phyloP scores from a whole-genome alignment of 805 yeast species.

The Starmerella sp. region DNA sequence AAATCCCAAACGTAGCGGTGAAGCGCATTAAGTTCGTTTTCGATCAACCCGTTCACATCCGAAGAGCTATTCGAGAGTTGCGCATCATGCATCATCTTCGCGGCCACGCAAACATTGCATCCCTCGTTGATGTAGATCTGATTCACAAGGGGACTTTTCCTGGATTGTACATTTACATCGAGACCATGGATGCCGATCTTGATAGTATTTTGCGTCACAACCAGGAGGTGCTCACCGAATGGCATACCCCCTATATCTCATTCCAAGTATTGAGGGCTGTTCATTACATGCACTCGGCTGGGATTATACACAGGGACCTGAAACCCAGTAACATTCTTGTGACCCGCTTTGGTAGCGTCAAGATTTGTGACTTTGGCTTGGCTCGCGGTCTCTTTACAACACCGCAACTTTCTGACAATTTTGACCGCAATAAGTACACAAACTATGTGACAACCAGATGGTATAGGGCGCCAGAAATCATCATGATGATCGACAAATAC shows the following conservation, averaged over 20 bases:
- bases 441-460: slow-evolving; percentile 84
- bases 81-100: slow-evolving; percentile 68
- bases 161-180: slow-evolving; percentile 84
- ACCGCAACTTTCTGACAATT: slow-evolving; percentile 16
- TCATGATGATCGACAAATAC: slow-evolving; percentile 33
- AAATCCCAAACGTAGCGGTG: slow-evolving; percentile 39
- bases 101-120: slow-evolving; percentile 77
- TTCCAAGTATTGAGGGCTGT: slow-evolving; percentile 81
- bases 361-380: slow-evolving; percentile 88
- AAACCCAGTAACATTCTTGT: slow-evolving; percentile 86
- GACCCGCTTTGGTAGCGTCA: slow-evolving; percentile 58
- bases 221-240: slow-evolving; percentile 70
- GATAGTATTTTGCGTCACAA: slow-evolving; percentile 49
- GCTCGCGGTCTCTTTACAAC: slow-evolving; percentile 56
- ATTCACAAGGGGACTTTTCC: slow-evolving; percentile 57
- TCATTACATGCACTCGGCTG: slow-evolving; percentile 82
- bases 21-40: slow-evolving; percentile 70
- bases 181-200: slow-evolving; percentile 69
- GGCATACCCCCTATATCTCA: slow-evolving; percentile 61
- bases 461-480: slow-evolving; percentile 90
- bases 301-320: slow-evolving; percentile 82
- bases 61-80: slow-evolving; percentile 75
- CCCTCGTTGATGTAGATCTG: slow-evolving; percentile 62
- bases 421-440: slow-evolving; percentile 28
- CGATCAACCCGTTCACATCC: slow-evolving; percentile 51